Evolutionary conservation across 192 early-diverging fungal species (phyloP).

Genomic region (Thamnidium elegans): DNA sequence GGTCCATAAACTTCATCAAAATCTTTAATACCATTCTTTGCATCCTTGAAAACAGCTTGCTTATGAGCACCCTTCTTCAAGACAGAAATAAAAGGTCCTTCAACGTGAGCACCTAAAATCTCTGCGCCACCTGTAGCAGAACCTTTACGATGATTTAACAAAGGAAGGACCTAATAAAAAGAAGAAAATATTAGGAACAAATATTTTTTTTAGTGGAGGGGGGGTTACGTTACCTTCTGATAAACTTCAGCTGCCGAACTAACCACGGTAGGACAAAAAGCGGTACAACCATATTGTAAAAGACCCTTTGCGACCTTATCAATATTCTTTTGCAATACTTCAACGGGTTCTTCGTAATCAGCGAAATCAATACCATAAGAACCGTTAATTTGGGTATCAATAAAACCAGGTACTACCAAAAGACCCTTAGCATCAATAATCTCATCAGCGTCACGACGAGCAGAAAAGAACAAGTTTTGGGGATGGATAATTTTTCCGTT

Average conservation of each 20-base stretch:
- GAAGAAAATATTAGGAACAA: not conserved
- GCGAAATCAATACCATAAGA: conserved; percentile 81
- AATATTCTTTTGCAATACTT: conserved; percentile 60
- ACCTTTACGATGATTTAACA: conserved; percentile 63
- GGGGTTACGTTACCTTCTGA: conserved; percentile 48
- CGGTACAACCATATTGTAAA: conserved; percentile 74
- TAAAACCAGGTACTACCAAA: conserved; percentile 75
- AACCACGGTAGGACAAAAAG: conserved; percentile 80
- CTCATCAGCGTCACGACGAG: conserved; percentile 59
- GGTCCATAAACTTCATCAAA: conserved; percentile 73
- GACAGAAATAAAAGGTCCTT: conserved; percentile 59
- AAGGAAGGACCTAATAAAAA: conserved; percentile 47
- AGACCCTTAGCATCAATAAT: conserved; percentile 70
- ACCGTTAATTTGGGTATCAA: conserved; percentile 83
- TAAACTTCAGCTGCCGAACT: conserved; percentile 72
- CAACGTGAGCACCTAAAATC: conserved; percentile 67
- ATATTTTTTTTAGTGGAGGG: not conserved
- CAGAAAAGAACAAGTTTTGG: conserved; percentile 65
- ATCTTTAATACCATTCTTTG: conserved; percentile 58
- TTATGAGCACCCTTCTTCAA: conserved; percentile 80
- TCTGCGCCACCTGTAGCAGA: conserved; percentile 60
- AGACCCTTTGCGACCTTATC: conserved; percentile 69
- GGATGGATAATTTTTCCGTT: conserved; percentile 78
- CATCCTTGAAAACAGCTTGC: conserved; percentile 39
- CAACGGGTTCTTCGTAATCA: conserved; percentile 45